These are phyloP conservation scores for Pseudevernia furfuracea DNA, from an alignment of 495 filamentous ascomycete genomes.

Conservation along the genomic window DNA sequence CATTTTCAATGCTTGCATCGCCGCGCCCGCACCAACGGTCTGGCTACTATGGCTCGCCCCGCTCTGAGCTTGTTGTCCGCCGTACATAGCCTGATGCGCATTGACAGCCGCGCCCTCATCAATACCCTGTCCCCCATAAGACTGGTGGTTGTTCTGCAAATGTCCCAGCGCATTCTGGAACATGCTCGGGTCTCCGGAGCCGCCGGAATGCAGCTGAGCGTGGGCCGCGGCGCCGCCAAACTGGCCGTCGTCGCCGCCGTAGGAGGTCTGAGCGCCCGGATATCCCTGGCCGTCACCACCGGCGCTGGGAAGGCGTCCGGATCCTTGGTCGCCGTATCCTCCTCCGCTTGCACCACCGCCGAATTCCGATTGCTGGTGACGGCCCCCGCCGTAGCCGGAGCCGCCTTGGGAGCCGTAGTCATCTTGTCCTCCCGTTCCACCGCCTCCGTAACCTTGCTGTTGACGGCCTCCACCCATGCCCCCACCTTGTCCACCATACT, in stretches of 20 bases:
- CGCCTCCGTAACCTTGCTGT: neutral
- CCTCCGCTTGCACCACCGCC: too few relatives aligned
- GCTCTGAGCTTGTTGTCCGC: constrained; percentile 24
- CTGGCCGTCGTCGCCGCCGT: constrained; percentile 33
- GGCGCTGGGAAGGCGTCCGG: constrained; percentile 15
- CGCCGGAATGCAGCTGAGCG: constrained; percentile 37
- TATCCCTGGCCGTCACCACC: constrained; percentile 17
- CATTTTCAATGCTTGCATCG: constrained; percentile 63
- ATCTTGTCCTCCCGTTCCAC: neutral
- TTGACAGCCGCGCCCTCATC: constrained; percentile 50
- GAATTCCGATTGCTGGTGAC: too few relatives aligned
- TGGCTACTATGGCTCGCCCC: constrained; percentile 31
- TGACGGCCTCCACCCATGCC: neutral
- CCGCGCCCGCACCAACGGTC: constrained; percentile 52
- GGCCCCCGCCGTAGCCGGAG: constrained; percentile 3
- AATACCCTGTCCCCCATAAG: constrained; percentile 36
- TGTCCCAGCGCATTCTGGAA: constrained; percentile 45
- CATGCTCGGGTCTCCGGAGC: constrained; percentile 30
- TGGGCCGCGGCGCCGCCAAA: constrained; percentile 41
- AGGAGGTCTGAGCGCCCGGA: constrained; percentile 6
- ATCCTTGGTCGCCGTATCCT: constrained; percentile 17
- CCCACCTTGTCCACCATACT: neutral
- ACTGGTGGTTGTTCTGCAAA: constrained; percentile 39
- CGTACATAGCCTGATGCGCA: constrained; percentile 52
- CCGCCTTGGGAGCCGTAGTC: constrained; percentile 10